These are phyloP conservation scores for Fusarium pseudograminearum DNA, from an alignment of 2,329 filamentous ascomycete genomes.

Conservation along the genomic window DNA sequence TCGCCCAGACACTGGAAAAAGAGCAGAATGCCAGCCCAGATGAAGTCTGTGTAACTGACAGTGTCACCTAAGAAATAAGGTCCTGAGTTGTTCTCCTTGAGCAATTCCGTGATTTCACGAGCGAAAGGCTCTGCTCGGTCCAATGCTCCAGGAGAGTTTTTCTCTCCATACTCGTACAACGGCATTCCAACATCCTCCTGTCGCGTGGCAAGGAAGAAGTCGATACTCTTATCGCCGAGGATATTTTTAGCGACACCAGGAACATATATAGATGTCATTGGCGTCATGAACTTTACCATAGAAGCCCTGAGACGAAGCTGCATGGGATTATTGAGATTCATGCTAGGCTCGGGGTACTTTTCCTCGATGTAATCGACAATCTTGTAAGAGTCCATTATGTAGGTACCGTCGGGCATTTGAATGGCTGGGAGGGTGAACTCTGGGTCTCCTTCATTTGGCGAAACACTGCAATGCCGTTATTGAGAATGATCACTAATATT, in stretches of 20 bases:
- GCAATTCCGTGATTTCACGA: constrained; percentile 23
- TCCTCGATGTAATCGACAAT: constrained; percentile 73
- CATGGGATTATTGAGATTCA: constrained; percentile 10
- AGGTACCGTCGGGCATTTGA: constrained; percentile 64
- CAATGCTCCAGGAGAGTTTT: constrained; percentile 20
- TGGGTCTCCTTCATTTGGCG: constrained; percentile 9
- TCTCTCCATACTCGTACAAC: constrained; percentile 27
- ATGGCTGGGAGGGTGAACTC: constrained; percentile 60
- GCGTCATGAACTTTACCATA: constrained; percentile 29
- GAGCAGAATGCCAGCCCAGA: constrained; percentile 62
- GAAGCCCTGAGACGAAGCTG: constrained; percentile 15
- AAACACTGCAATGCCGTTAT: constrained; percentile 6
- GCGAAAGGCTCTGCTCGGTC: constrained; percentile 33
- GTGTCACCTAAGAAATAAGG: constrained; percentile 70
- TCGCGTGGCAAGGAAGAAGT: constrained; percentile 25
- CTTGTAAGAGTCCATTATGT: constrained; percentile 71
- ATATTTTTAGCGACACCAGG: constrained; percentile 25
- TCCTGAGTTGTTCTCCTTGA: constrained; percentile 55
- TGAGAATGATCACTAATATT: not conserved
- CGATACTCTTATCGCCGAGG: constrained; percentile 30
- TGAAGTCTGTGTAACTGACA: constrained; percentile 68
- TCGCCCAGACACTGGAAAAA: constrained; percentile 48
- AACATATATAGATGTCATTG: constrained; percentile 28
- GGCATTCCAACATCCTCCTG: constrained; percentile 32
- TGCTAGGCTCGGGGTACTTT: constrained; percentile 63